These are phyloP conservation scores for Verticillium zaregamsianum DNA, from an alignment of 2,329 filamentous ascomycete genomes.

Conservation along the genomic window DNA sequence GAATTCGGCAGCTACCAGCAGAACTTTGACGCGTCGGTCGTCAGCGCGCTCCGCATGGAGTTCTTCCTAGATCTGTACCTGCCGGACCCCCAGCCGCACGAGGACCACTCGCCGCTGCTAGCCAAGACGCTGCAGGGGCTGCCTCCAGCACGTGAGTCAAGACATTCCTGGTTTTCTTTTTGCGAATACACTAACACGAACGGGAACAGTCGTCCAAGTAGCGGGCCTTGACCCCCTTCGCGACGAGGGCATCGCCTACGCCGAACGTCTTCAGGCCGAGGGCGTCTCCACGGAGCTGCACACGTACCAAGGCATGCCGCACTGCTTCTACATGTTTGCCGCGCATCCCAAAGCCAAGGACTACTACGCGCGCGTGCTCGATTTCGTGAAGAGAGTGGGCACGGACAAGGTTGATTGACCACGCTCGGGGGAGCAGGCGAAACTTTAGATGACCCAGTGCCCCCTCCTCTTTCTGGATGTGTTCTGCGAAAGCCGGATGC, in stretches of 20 bases:
- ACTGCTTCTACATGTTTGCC: conserved; percentile 23
- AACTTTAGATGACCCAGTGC: neutral
- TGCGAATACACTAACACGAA: neutral
- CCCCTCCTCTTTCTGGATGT: neutral
- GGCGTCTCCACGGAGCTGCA: conserved; percentile 26
- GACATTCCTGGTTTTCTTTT: neutral
- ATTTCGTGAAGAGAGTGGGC: conserved; percentile 11
- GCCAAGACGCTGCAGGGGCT: conserved; percentile 23
- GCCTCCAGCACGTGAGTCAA: conserved; percentile 28
- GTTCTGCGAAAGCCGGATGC: neutral
- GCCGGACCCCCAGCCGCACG: conserved; percentile 19
- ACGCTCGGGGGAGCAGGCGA: conserved; percentile 1
- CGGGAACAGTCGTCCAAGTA: conserved; percentile 24
- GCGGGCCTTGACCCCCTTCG: conserved; percentile 30
- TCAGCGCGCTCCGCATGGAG: conserved; percentile 23
- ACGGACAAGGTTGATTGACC: neutral
- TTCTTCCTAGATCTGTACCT: conserved; percentile 30
- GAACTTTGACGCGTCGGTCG: conserved; percentile 24
- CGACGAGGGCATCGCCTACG: conserved; percentile 33
- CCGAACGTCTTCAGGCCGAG: conserved; percentile 26
- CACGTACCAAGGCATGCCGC: conserved; percentile 28
- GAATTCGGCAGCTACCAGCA: conserved; percentile 30
- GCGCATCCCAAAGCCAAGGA: conserved; percentile 11
- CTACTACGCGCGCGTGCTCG: conserved; percentile 15
- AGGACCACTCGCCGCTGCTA: conserved; percentile 26